phyloP scores from a whole-genome alignment of 768 basidiomycete species.

The Lepiota venenata region DNA sequence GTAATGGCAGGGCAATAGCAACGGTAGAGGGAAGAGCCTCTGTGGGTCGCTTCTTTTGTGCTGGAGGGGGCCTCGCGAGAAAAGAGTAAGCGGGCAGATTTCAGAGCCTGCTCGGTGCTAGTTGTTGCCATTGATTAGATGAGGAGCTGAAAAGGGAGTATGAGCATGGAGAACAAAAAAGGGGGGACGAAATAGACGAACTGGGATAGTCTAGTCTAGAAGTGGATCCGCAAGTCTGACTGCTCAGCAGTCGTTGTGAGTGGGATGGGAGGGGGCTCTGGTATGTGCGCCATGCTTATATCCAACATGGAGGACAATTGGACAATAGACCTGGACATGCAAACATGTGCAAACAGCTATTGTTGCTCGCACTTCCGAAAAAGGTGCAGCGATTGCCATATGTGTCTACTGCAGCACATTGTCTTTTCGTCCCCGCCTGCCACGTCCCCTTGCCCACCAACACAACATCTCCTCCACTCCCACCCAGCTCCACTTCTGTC shows the following conservation, averaged over 20 bases:
- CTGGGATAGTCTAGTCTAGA: slow-evolving; percentile 11
- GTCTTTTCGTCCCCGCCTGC: neutral
- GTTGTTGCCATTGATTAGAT: slow-evolving; percentile 2
- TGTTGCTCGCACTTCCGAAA: slow-evolving; percentile 5
- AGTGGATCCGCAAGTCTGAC: slow-evolving; percentile 4
- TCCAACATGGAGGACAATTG: slow-evolving; percentile 7
- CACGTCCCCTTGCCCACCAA: slow-evolving; percentile 14
- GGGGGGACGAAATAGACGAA: slow-evolving; percentile 7
- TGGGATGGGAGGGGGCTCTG: slow-evolving; percentile 11
- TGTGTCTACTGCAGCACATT: neutral
- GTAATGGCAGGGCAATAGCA: slow-evolving; percentile 1
- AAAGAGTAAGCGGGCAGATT: slow-evolving; percentile 34
- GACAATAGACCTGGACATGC: neutral
- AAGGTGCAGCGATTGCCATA: slow-evolving; percentile 3
- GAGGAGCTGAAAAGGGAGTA: neutral
- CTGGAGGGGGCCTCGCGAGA: slow-evolving; percentile 38
- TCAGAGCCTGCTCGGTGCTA: slow-evolving; percentile 10
- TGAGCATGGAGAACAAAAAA: slow-evolving; percentile 1
- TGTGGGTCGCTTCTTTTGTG: slow-evolving; percentile 30
- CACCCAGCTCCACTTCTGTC: slow-evolving; percentile 1
- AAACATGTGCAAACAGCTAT: slow-evolving; percentile 13
- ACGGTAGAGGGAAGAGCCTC: slow-evolving; percentile 26
- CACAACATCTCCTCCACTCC: slow-evolving; percentile 1
- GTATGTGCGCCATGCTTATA: slow-evolving; percentile 20
- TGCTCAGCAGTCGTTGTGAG: slow-evolving; percentile 13